phyloP scores from a whole-genome alignment of 2,329 filamentous ascomycete genomes.

The Colletotrichum musicola region DNA sequence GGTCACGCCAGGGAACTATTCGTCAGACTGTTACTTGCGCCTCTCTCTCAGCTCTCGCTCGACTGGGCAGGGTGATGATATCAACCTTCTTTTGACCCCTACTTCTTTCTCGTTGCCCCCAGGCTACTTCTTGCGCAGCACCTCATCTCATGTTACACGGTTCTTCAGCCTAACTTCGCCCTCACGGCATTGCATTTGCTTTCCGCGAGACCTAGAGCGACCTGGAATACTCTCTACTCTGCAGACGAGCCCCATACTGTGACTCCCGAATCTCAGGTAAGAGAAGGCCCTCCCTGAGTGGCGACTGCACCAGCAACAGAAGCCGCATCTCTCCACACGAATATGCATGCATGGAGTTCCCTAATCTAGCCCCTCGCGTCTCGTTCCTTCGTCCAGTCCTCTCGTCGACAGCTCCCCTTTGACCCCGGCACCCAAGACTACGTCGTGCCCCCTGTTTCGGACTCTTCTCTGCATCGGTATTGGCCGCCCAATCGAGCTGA shows the following conservation, averaged over 20 bases:
- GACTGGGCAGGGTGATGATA: neutral
- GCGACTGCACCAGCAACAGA: slow-evolving; percentile 27
- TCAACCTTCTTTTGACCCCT: neutral
- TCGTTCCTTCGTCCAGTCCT: slow-evolving; percentile 36
- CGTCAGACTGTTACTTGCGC: neutral
- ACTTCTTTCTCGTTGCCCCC: neutral
- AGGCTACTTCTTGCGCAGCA: neutral
- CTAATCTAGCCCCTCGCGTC: slow-evolving; percentile 33
- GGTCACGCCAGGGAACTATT: slow-evolving; percentile 15
- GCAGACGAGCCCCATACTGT: slow-evolving; percentile 4
- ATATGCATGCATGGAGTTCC: slow-evolving; percentile 32
- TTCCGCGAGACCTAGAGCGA: neutral
- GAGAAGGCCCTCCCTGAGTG: slow-evolving; percentile 35
- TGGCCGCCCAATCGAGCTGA: slow-evolving; percentile 37
- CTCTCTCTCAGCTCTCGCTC: neutral
- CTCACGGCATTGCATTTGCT: neutral
- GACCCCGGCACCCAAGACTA: slow-evolving; percentile 32
- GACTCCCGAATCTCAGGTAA: slow-evolving; percentile 32
- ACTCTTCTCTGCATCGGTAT: slow-evolving; percentile 40
- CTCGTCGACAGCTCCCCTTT: slow-evolving; percentile 35
- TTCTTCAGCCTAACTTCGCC: neutral
- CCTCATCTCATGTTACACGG: neutral
- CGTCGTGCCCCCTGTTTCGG: slow-evolving; percentile 35
- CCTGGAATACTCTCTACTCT: neutral
- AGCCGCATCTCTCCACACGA: slow-evolving; percentile 37